Evolutionary conservation across 441 rosid species (phyloP).

Genomic region (Croton laevigatus): DNA sequence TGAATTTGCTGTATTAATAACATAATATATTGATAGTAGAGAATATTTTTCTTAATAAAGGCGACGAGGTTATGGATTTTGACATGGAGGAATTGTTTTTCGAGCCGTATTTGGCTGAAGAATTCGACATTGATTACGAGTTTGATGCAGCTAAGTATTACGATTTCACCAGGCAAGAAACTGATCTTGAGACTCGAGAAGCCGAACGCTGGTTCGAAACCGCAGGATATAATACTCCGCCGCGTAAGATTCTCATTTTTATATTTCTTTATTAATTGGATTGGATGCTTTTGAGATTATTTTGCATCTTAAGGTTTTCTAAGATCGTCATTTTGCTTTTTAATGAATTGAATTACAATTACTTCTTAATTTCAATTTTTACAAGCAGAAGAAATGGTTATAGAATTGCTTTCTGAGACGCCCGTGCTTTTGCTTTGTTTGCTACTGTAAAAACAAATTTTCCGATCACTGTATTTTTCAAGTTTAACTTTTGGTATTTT

Average conservation of each 20-base stretch:
- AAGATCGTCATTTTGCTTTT: too few relatives aligned
- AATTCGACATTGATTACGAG: slow-evolving; percentile 76
- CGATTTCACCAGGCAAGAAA: slow-evolving; percentile 66
- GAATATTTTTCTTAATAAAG: not conserved
- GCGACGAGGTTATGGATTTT: slow-evolving; percentile 26
- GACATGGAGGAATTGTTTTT: slow-evolving; percentile 38
- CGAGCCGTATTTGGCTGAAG: slow-evolving; percentile 44
- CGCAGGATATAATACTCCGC: slow-evolving; percentile 60
- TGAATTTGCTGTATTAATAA: not conserved
- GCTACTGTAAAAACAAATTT: not conserved
- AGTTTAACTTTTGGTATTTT: not conserved
- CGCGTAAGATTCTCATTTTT: slow-evolving; percentile 51
- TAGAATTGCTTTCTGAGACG: not conserved
- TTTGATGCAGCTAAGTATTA: slow-evolving; percentile 71
- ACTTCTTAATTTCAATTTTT: too few relatives aligned
- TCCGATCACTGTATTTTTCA: not conserved
- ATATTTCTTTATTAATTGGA: not conserved
- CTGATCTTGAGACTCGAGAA: slow-evolving; percentile 42
- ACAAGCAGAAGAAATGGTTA: not conserved
- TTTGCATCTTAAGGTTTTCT: too few relatives aligned
- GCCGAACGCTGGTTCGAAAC: slow-evolving; percentile 78
- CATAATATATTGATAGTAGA: not conserved
- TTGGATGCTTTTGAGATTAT: not conserved
- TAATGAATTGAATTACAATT: too few relatives aligned
- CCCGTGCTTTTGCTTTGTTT: not conserved